phyloP scores from a whole-genome alignment of 1,284 basidiomycete species.

The Tilletia walkeri region DNA sequence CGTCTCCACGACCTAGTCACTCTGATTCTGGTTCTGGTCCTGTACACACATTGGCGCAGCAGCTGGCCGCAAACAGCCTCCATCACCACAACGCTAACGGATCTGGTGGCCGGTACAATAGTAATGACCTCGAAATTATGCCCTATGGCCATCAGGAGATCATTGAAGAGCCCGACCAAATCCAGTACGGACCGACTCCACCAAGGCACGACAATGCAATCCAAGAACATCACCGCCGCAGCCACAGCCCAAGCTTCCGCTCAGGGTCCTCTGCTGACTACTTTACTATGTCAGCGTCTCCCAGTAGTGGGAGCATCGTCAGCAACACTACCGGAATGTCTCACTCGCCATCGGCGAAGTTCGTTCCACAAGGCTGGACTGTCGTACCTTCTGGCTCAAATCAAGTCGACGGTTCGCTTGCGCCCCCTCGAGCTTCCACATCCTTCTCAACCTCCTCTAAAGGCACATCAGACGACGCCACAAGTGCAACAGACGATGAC shows the following conservation, averaged over 20 bases:
- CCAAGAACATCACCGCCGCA: slow-evolving; percentile 2
- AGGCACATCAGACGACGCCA: background rate
- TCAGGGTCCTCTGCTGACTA: background rate
- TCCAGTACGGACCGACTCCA: background rate
- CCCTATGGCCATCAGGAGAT: background rate
- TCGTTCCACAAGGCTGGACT: background rate
- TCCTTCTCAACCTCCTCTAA: background rate
- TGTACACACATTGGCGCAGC: slow-evolving; percentile 1
- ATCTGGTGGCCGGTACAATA: background rate
- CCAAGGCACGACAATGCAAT: slow-evolving; percentile 1
- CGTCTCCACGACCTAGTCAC: background rate
- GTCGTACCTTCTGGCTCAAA: background rate
- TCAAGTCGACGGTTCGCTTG: background rate
- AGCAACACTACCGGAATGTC: background rate
- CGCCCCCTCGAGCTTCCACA: background rate
- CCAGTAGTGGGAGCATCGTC: background rate
- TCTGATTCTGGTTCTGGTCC: background rate
- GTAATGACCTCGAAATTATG: background rate
- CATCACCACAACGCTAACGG: background rate
- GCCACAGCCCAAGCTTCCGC: background rate
- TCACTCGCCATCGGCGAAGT: background rate
- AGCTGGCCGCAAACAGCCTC: background rate
- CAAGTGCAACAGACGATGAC: background rate
- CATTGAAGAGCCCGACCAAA: background rate
- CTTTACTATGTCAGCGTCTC: background rate